These are phyloP conservation scores for Boletellus ananas DNA, from an alignment of 768 basidiomycete species.

Conservation along the genomic window DNA sequence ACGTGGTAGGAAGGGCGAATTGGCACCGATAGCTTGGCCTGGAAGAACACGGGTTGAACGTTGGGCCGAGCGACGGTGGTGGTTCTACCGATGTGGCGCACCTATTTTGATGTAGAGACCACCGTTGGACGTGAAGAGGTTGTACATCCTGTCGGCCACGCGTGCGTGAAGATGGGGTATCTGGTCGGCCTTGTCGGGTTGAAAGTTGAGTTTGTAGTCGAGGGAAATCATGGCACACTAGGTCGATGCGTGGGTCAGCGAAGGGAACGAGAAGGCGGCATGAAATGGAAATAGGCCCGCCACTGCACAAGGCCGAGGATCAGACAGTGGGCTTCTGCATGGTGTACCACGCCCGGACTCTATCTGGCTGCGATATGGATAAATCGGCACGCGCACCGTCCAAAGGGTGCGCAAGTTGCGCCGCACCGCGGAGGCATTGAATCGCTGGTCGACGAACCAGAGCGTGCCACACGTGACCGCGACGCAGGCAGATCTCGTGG, in stretches of 20 bases:
- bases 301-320: background rate
- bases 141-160: constrained; percentile 72
- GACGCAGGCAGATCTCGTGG: constrained; percentile 22
- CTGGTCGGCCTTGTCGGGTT: constrained; percentile 58
- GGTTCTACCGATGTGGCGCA: constrained; percentile 16
- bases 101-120: constrained; percentile 86
- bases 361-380: no score
- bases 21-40: constrained; percentile 80
- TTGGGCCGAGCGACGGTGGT: background rate
- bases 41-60: background rate
- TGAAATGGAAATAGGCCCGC: background rate
- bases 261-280: background rate
- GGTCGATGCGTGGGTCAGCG: background rate
- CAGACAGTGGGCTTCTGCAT: no score
- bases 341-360: no score
- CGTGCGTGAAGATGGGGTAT: constrained; percentile 84
- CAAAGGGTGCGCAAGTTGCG: constrained; percentile 49
- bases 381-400: constrained; percentile 32
- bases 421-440: constrained; percentile 46
- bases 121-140: constrained; percentile 77
- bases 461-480: constrained; percentile 28
- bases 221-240: constrained; percentile 68
- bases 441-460: constrained; percentile 40
- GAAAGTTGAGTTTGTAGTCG: constrained; percentile 90
- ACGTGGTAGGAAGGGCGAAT: constrained; percentile 78